Base-by-base conservation (phyloP, 345 rosid genomes). In the Citrus inodora region DNA sequence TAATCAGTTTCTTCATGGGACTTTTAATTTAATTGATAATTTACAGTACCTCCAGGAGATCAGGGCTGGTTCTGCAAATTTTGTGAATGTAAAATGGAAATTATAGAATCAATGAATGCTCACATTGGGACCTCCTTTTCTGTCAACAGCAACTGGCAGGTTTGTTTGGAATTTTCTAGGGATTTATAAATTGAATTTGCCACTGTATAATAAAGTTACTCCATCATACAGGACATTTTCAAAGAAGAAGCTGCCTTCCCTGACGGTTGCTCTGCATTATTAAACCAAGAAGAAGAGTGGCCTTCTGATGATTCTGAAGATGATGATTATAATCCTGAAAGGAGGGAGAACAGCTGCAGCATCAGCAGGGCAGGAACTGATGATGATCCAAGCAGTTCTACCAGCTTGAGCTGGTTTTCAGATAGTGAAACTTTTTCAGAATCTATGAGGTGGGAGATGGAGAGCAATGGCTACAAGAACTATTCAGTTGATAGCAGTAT, bases 261-360 rank as follows among this genome's bases (percentile, higher is more conserved):
- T 46, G 89, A 86, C 71, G 94, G 90, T 68, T 88, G 86, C 64
- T 77, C 71, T 65, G 85, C 83, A 38, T 83, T 82, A 67, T 75
- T 90, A 46, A 92, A 93, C 83, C 87, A 82, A 25, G 98, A 89
- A 74, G 91, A 80, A 28, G 92, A 90, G 42, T 96, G 99, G 98
- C 99, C 99, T 83, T 94, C 98, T 9, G 99, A 96, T 90, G 99
- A 96, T 84, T 94, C 98, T 38, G 86, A 87, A 78, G 99, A 96
- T 87, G 90, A 87, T 73, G 95, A 96, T 79, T 96, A 96, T 85
- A 92, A 93, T 83, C 98, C 98, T 46, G 92, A 86, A 79, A 86
- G 87, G 84, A 86, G 80, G 82, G 93, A 86, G 72, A 86, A 77
- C 70, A 78, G 83, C 4, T 77, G 80, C 80, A 74, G 85, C 77